Evolutionary conservation across 2,329 filamentous ascomycete genomes (phyloP).

Genomic region (Aspergillus viridinutans): DNA sequence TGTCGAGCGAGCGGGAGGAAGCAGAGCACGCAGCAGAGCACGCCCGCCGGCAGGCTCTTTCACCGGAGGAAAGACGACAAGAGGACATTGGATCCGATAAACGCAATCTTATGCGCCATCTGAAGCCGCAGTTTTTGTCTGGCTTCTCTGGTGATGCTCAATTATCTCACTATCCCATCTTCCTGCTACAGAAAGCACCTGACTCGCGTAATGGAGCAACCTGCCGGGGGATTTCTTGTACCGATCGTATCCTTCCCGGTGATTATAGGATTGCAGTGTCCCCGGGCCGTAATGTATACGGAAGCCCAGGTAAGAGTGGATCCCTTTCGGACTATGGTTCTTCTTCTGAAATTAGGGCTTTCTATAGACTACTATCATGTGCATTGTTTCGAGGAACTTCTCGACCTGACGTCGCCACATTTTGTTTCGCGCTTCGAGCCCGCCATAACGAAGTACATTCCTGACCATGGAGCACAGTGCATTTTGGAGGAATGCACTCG

Average conservation of each 20-base stretch:
- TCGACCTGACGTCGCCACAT: constrained; percentile 7
- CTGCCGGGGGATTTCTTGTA: constrained; percentile 2
- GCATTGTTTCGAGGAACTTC: constrained; percentile 7
- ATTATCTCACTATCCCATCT: constrained; percentile 6
- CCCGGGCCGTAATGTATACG: constrained; percentile 2
- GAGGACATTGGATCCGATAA: constrained; percentile 2
- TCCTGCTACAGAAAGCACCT: constrained; percentile 7
- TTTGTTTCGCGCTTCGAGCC: constrained; percentile 7
- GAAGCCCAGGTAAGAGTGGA: constrained; percentile 4
- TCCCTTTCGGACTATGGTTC: not conserved
- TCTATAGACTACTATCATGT: constrained; percentile 9
- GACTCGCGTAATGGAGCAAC: constrained; percentile 6
- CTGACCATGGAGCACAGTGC: constrained; percentile 5
- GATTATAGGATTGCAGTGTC: constrained; percentile 9
- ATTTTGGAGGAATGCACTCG: constrained; percentile 9
- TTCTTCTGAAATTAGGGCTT: not conserved
- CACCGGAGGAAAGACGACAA: constrained; percentile 6
- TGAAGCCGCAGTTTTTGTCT: constrained; percentile 2
- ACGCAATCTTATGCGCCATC: not conserved
- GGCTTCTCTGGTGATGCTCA: not conserved
- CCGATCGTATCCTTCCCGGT: constrained; percentile 4
- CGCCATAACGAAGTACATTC: constrained; percentile 3
- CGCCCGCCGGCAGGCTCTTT: constrained; percentile 3
- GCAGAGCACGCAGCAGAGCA: constrained; percentile 2
- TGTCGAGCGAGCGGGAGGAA: not conserved